Percentiles rank a stretch among this genome's conserved stretches.
phyloP scores from a whole-genome alignment of 768 basidiomycete genomes.

The Rossbeevera mucosa region DNA sequence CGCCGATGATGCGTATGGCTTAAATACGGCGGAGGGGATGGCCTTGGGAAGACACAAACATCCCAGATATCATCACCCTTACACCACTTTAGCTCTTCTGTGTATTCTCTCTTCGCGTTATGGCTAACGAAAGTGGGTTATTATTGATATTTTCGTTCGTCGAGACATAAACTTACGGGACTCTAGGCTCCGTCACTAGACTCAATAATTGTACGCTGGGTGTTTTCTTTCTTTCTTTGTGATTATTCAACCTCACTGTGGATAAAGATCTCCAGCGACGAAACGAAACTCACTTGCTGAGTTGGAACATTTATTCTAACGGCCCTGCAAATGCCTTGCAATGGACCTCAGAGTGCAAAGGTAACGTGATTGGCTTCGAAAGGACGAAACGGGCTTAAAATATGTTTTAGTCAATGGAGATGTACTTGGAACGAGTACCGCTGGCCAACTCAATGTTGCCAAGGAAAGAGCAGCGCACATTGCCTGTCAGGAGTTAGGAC shows the following conservation, averaged over 20 bases:
- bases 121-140: slow-evolving; percentile 22
- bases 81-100: neutral
- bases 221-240: neutral
- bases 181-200: slow-evolving; percentile 28
- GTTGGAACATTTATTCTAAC: slow-evolving; percentile 35
- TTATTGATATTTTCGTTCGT: neutral
- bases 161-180: slow-evolving; percentile 8
- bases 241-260: neutral
- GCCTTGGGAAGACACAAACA: neutral
- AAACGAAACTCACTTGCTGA: slow-evolving; percentile 31
- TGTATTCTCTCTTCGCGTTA: slow-evolving; percentile 3
- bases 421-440: slow-evolving; percentile 44
- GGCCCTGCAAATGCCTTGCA: slow-evolving; percentile 40
- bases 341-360: slow-evolving; percentile 58
- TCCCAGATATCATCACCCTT: neutral
- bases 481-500: slow-evolving; percentile 35
- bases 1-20: slow-evolving; percentile 6
- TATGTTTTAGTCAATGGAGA: slow-evolving; percentile 41
- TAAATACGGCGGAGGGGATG: slow-evolving; percentile 22
- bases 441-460: slow-evolving; percentile 40
- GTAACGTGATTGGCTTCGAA: slow-evolving; percentile 32
- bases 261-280: slow-evolving; percentile 36
- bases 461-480: slow-evolving; percentile 45
- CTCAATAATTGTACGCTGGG: slow-evolving; percentile 45
- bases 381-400: neutral